Percentiles rank a stretch among this genome's conserved stretches.
These are phyloP conservation scores for Magnusiomyces magnusii DNA, from an alignment of 1,139 yeast species.

Conservation along the genomic window DNA sequence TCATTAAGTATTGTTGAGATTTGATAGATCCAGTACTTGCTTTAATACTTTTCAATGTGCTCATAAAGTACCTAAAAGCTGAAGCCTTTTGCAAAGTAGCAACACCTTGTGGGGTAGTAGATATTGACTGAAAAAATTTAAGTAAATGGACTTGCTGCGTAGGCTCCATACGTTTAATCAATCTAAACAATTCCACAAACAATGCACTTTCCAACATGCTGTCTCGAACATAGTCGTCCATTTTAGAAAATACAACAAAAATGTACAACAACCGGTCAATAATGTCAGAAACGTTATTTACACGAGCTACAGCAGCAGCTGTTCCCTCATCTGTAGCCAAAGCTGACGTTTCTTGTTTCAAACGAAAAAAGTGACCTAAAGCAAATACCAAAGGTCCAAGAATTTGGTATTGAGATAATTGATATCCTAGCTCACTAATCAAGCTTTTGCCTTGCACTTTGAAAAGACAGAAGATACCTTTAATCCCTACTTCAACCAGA, in stretches of 20 bases:
- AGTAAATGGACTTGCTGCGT: not conserved
- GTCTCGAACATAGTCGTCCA: not conserved
- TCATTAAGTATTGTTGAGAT: not conserved
- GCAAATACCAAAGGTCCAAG: conserved; percentile 2
- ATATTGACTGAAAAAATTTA: not conserved
- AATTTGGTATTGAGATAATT: not conserved
- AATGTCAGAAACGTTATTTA: not conserved
- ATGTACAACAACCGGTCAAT: not conserved
- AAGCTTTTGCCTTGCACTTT: conserved; percentile 1
- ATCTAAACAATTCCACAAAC: not conserved
- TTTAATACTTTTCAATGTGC: not conserved
- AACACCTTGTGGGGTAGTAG: not conserved
- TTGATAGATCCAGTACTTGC: not conserved
- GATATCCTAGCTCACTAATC: not conserved
- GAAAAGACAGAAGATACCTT: conserved; percentile 39
- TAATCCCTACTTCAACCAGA: conserved; percentile 43
- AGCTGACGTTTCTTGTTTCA: not conserved
- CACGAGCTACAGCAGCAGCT: not conserved
- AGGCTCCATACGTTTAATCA: not conserved
- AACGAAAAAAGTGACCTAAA: not conserved
- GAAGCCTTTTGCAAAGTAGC: not conserved
- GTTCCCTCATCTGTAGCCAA: not conserved
- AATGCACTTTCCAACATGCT: not conserved
- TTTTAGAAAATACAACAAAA: not conserved
- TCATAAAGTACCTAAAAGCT: not conserved